Conservation (phyloP, 2,329 filamentous ascomycete genomes). For the Fusarium nisikadoi region DNA sequence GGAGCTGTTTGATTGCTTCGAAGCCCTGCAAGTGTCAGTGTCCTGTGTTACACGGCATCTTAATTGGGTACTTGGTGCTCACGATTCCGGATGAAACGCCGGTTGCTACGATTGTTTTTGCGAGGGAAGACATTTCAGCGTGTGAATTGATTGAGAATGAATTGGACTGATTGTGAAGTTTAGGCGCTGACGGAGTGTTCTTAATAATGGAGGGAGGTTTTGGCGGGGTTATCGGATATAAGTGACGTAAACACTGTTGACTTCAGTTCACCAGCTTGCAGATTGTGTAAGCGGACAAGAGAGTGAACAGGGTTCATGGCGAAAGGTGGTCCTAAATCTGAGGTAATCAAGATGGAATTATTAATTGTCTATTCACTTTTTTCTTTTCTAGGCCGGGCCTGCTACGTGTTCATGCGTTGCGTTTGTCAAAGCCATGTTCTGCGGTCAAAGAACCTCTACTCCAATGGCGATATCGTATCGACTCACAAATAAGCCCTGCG, state of each 20-base stretch:
- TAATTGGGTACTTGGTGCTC: conserved; percentile 22
- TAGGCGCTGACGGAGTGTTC: neutral
- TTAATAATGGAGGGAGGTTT: neutral
- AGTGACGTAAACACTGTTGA: conserved; percentile 26
- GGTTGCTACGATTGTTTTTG: conserved; percentile 62
- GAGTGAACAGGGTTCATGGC: neutral
- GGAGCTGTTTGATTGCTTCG: conserved; percentile 63
- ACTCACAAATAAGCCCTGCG: neutral
- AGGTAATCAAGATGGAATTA: conserved; percentile 10
- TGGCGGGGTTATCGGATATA: conserved; percentile 40
- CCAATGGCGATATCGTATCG: neutral
- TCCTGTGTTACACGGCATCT: neutral
- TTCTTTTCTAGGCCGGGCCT: neutral
- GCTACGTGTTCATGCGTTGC: neutral
- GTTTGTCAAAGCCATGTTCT: neutral
- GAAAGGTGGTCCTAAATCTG: neutral
- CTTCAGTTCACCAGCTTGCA: neutral
- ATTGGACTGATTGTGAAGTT: neutral
- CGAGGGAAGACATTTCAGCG: conserved; percentile 50
- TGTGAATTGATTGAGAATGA: neutral
- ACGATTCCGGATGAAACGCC: conserved; percentile 62
- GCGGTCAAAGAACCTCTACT: neutral
- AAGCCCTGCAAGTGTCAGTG: conserved; percentile 55
- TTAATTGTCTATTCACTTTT: neutral
- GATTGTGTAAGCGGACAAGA: conserved; percentile 16